Evolutionary conservation across 2,329 filamentous ascomycete species (phyloP).

Genomic region (Lecanicillium sp.): DNA sequence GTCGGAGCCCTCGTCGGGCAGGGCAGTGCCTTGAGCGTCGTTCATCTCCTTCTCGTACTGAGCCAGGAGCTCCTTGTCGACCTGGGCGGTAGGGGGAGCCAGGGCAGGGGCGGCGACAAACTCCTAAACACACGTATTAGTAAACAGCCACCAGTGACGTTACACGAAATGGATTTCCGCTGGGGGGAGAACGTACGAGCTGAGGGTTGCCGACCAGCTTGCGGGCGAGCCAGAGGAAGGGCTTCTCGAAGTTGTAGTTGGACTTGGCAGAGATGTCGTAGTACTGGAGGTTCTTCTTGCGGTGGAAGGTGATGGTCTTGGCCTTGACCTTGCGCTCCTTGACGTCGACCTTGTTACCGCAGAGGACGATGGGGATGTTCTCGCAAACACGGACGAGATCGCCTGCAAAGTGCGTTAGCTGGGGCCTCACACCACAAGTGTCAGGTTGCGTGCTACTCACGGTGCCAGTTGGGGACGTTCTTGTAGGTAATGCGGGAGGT

Average conservation of each 20-base stretch:
- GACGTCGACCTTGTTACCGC: conserved; percentile 99
- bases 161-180: background rate
- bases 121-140: conserved; percentile 49
- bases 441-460: conserved; percentile 56
- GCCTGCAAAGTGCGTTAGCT: conserved; percentile 44
- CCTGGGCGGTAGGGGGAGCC: conserved; percentile 83
- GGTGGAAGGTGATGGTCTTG: conserved; percentile 99
- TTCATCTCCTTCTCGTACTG: conserved; percentile 87
- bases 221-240: conserved; percentile 97
- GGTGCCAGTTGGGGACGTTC: conserved; percentile 99
- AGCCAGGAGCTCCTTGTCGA: conserved; percentile 75
- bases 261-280: conserved; percentile 99
- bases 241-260: conserved; percentile 99
- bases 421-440: too few species aligned
- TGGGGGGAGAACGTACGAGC: conserved; percentile 12
- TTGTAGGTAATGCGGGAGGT: conserved; percentile 99
- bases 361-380: conserved; percentile 97
- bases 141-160: conserved; percentile 18
- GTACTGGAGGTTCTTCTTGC: conserved; percentile 99
- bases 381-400: conserved; percentile 98
- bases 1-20: conserved; percentile 90
- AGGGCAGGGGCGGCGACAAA: conserved; percentile 94
- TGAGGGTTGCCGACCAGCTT: conserved; percentile 92
- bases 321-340: conserved; percentile 99
- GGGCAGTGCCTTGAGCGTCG: conserved; percentile 69